Evolutionary conservation across 1,139 yeast species (phyloP).

Genomic region (Yamadazyma sp.): DNA sequence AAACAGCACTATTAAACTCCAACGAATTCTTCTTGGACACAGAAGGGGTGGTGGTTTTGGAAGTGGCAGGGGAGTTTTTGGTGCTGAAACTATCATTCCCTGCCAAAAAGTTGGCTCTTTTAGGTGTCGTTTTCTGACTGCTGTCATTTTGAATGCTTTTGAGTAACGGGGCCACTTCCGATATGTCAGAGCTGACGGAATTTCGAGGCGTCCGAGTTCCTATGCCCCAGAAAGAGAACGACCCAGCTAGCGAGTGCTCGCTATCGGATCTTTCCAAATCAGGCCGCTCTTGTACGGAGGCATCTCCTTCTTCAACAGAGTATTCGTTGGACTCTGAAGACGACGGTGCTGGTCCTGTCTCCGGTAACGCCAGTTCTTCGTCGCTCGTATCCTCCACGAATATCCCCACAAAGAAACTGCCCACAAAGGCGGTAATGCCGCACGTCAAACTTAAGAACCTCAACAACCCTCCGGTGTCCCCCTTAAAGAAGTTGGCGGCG

Average conservation of each 20-base stretch:
- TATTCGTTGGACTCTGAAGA: too few species aligned
- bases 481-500: conserved; percentile 45
- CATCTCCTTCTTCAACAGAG: too few species aligned
- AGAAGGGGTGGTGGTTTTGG: conserved; percentile 7
- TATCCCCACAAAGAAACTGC: conserved; percentile 39
- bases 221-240: conserved; percentile 42
- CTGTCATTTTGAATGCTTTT: conserved; percentile 5
- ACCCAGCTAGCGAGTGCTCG: conserved; percentile 28
- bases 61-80: conserved; percentile 5
- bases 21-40: conserved; percentile 4
- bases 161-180: conserved; percentile 11
- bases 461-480: conserved; percentile 43
- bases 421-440: conserved; percentile 36
- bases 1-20: conserved; percentile 1
- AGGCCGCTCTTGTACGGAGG: too few species aligned
- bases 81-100: conserved; percentile 17
- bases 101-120: conserved; percentile 11
- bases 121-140: conserved; percentile 6
- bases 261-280: conserved; percentile 1
- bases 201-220: conserved; percentile 16
- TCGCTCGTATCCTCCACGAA: conserved; percentile 24
- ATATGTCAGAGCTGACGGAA: conserved; percentile 11
- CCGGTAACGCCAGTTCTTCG: conserved; percentile 5
- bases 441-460: conserved; percentile 37
- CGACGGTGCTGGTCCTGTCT: too few species aligned